Evolutionary conservation across 805 yeast species (phyloP).

Genomic region (Zygosaccharomyces pseudorouxii): DNA sequence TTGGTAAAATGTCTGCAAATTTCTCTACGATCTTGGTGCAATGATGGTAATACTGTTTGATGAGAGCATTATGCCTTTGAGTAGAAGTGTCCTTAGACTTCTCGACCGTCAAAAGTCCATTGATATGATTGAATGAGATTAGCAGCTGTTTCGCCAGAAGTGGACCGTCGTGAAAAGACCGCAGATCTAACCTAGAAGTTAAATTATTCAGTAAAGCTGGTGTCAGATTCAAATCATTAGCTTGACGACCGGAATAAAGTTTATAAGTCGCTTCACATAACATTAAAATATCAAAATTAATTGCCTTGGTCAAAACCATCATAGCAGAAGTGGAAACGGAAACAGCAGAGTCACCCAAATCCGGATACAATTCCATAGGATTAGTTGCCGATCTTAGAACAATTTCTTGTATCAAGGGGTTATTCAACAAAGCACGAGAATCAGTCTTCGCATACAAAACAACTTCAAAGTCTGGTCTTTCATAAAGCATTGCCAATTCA

Average conservation of each 20-base stretch:
- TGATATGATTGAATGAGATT: slow-evolving; percentile 30
- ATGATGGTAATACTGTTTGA: slow-evolving; percentile 27
- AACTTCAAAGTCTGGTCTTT: slow-evolving; percentile 33
- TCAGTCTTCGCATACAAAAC: slow-evolving; percentile 45
- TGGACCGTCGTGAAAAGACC: slow-evolving; percentile 33
- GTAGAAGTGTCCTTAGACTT: slow-evolving; percentile 19
- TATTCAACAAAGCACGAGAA: slow-evolving; percentile 43
- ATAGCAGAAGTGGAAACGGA: slow-evolving; percentile 36
- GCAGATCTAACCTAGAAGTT: slow-evolving; percentile 22
- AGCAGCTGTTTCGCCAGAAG: slow-evolving; percentile 29
- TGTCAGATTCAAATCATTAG: slow-evolving; percentile 31
- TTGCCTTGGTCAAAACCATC: slow-evolving; percentile 38
- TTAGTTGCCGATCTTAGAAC: slow-evolving; percentile 32
- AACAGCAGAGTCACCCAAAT: slow-evolving; percentile 27
- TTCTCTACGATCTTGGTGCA: slow-evolving; percentile 38
- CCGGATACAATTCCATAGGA: slow-evolving; percentile 31
- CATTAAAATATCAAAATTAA: slow-evolving; percentile 45
- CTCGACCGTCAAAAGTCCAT: slow-evolving; percentile 29
- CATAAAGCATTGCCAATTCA: slow-evolving; percentile 28
- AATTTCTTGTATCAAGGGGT: slow-evolving; percentile 34
- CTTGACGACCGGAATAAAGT: slow-evolving; percentile 30
- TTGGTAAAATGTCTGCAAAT: slow-evolving; percentile 39
- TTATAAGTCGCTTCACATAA: slow-evolving; percentile 40
- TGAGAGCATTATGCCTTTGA: slow-evolving; percentile 27
- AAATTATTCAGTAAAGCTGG: slow-evolving; percentile 32